A percentile compares a stretch with the other conserved stretches of the same genome.
Evolutionary conservation across 441 rosid genomes (phyloP).

Genomic region (Croton laevigatus): DNA sequence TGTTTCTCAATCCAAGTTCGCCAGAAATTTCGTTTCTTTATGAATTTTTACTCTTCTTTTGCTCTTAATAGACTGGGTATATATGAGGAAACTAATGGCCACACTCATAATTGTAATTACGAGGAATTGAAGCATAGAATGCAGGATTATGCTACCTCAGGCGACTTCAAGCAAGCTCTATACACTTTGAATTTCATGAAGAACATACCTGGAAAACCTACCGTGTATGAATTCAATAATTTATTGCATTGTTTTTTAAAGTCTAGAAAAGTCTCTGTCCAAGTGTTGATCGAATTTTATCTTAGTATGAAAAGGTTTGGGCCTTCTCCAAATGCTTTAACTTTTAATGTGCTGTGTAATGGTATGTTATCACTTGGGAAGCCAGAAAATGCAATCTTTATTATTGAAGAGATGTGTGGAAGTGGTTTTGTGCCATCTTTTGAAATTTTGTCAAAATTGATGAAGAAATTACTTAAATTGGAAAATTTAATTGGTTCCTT

Average conservation of each 20-base stretch:
- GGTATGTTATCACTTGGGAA: constrained; percentile 27
- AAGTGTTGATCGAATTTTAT: constrained; percentile 25
- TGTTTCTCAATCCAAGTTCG: background rate
- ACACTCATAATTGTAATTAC: constrained; percentile 8
- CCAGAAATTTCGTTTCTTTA: background rate
- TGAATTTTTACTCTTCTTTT: constrained; percentile 14
- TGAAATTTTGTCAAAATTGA: constrained; percentile 22
- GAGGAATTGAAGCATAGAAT: constrained; percentile 26
- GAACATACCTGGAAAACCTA: constrained; percentile 28
- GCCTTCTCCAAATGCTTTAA: constrained; percentile 35
- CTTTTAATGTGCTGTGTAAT: constrained; percentile 34
- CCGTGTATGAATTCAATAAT: constrained; percentile 35
- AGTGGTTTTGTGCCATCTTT: constrained; percentile 35
- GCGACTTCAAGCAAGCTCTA: constrained; percentile 32
- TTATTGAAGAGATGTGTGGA: constrained; percentile 32
- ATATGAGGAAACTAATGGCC: background rate
- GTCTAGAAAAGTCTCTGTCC: constrained; percentile 18
- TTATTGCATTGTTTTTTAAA: constrained; percentile 30
- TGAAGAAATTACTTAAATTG: constrained; percentile 26
- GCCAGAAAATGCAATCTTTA: constrained; percentile 23
- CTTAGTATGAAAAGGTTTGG: constrained; percentile 35
- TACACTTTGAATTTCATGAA: constrained; percentile 29
- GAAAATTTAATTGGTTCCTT: constrained; percentile 27
- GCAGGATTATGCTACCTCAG: constrained; percentile 31
- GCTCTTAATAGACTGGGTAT: constrained; percentile 23